Percentiles rank a stretch among this genome's conserved stretches.
These are phyloP conservation scores for Fagopyrum homotropicum DNA, from an alignment of 148 eudicot species.

Conservation along the genomic window DNA sequence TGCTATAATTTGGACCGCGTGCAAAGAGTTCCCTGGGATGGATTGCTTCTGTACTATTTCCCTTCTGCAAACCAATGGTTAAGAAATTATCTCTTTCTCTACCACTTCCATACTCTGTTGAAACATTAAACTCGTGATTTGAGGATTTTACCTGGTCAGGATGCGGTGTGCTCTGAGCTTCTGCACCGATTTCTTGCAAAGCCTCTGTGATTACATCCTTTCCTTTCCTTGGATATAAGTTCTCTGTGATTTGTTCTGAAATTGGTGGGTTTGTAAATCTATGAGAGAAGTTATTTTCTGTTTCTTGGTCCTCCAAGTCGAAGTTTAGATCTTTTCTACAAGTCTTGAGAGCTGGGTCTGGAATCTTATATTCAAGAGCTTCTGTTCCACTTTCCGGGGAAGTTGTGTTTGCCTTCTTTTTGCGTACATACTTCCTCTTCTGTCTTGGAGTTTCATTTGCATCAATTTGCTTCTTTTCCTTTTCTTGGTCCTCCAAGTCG, in stretches of 20 bases:
- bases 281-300: not conserved
- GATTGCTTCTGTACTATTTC: not conserved
- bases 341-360: constrained; percentile 19
- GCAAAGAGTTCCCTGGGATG: not conserved
- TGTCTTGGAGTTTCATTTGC: constrained; percentile 24
- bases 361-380: constrained; percentile 17
- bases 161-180: not conserved
- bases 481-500: constrained; percentile 25
- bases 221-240: not conserved
- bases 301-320: constrained; percentile 36
- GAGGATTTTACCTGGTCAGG: not conserved
- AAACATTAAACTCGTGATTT: not conserved
- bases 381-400: constrained; percentile 24
- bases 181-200: not conserved
- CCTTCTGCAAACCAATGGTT: too few relatives aligned
- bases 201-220: not conserved
- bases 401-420: constrained; percentile 30
- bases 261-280: not conserved
- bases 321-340: constrained; percentile 42
- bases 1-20: constrained; percentile 27
- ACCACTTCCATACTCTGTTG: too few relatives aligned
- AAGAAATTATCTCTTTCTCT: too few relatives aligned
- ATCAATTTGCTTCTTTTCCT: constrained; percentile 18
- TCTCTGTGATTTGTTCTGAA: too few relatives aligned
- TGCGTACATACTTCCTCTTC: constrained; percentile 58